These are phyloP conservation scores for Primulina huaijiensis DNA, from an alignment of 257 asterid genomes.

Conservation along the genomic window DNA sequence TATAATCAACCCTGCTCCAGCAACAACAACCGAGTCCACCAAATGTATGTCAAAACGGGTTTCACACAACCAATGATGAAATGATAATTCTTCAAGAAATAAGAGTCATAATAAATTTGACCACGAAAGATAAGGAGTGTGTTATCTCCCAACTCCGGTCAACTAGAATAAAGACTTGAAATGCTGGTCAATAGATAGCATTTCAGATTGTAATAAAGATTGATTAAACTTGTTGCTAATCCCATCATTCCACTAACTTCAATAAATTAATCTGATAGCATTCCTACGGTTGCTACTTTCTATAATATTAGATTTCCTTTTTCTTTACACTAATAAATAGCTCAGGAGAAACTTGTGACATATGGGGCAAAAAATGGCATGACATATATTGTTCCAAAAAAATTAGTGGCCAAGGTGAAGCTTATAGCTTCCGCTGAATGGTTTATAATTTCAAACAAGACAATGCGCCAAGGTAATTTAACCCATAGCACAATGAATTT, in stretches of 20 bases:
- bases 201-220: neutral
- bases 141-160: neutral
- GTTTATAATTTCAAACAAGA: too few relatives aligned
- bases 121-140: neutral
- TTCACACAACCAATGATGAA: neutral
- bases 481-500: too few relatives aligned
- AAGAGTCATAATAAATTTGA: neutral
- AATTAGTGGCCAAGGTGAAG: too few relatives aligned
- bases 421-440: too few relatives aligned
- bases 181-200: neutral
- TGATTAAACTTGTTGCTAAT: neutral
- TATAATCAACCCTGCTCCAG: slow-evolving; percentile 58
- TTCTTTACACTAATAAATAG: too few relatives aligned
- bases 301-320: too few relatives aligned
- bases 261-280: too few relatives aligned
- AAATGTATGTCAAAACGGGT: neutral
- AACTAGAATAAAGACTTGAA: neutral
- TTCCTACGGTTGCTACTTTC: too few relatives aligned
- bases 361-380: too few relatives aligned
- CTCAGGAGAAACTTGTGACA: too few relatives aligned
- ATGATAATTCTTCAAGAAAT: neutral
- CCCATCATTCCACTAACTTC: neutral
- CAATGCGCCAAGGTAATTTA: too few relatives aligned
- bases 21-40: slow-evolving; percentile 17
- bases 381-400: too few relatives aligned